These are phyloP conservation scores for sweet orange (Citrus sinensis) DNA, from an alignment of 345 rosid genomes.

Conservation along the genomic window DNA sequence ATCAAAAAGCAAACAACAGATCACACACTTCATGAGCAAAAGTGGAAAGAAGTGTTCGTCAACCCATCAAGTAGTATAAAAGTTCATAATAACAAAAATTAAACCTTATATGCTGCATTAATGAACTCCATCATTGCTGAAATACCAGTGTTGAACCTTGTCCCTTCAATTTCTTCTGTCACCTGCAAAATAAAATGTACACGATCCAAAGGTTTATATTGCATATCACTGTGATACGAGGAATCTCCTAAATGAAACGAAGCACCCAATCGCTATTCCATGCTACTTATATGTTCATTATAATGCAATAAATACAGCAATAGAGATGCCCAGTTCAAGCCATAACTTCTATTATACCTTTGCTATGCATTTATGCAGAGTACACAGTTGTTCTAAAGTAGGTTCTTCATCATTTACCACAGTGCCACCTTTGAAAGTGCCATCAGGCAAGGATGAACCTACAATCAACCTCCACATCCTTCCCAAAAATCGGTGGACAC, in stretches of 20 bases:
- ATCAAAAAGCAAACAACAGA: conserved; percentile 14
- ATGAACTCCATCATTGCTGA: conserved; percentile 98
- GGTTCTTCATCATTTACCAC: conserved; percentile 63
- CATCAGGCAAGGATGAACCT: conserved; percentile 61
- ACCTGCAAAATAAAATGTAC: conserved; percentile 45
- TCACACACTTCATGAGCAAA: not conserved
- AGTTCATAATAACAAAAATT: not conserved
- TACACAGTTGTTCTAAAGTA: conserved; percentile 58
- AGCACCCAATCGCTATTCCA: not conserved
- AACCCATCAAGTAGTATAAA: not conserved
- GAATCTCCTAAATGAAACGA: not conserved
- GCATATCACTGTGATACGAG: not conserved
- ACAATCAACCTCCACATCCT: conserved; percentile 87
- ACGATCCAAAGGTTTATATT: not conserved
- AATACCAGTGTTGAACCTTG: conserved; percentile 90
- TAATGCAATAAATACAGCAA: not conserved
- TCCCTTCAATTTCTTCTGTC: conserved; percentile 84
- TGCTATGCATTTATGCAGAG: conserved; percentile 83
- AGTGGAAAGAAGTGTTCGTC: not conserved
- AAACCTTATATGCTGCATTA: conserved; percentile 86
- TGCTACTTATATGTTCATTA: too few species aligned
- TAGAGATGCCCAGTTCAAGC: not conserved
- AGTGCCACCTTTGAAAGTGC: conserved; percentile 57
- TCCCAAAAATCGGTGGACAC: conserved; percentile 85
- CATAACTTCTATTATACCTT: conserved; percentile 44